Percentiles rank a stretch among this genome's conserved stretches.
These are phyloP conservation scores for Macrolepiota fuliginosa DNA, from an alignment of 768 basidiomycete genomes.

Conservation along the genomic window DNA sequence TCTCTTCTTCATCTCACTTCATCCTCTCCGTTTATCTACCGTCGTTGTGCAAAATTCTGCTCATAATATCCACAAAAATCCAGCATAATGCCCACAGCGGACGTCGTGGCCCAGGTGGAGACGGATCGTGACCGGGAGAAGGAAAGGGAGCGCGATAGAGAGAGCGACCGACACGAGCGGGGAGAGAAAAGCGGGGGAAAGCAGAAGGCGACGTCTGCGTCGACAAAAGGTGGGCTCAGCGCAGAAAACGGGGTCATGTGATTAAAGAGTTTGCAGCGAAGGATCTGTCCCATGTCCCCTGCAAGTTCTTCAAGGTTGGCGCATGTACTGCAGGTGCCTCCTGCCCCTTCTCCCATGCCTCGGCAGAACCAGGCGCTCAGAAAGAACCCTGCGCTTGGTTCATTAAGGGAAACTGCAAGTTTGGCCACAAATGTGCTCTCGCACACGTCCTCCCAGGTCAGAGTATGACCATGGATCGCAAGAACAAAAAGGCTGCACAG, in stretches of 20 bases:
- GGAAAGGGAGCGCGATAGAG: conserved; percentile 22
- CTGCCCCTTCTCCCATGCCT: conserved; percentile 91
- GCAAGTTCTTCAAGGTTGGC: conserved; percentile 95
- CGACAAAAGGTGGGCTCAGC: conserved; percentile 24
- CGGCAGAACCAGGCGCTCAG: conserved; percentile 69
- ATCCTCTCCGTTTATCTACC: background rate
- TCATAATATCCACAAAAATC: background rate
- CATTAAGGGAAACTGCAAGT: conserved; percentile 85
- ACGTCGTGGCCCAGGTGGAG: conserved; percentile 20
- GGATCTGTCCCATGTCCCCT: conserved; percentile 94
- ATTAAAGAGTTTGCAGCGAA: conserved; percentile 46
- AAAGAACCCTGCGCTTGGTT: conserved; percentile 89
- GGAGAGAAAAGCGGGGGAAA: conserved; percentile 22
- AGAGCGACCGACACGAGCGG: conserved; percentile 23
- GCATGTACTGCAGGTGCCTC: conserved; percentile 91
- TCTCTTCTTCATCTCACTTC: conserved; percentile 16
- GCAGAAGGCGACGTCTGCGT: conserved; percentile 25
- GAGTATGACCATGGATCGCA: conserved; percentile 92
- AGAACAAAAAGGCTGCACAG: conserved; percentile 94
- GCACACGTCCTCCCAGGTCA: conserved; percentile 95
- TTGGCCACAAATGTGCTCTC: conserved; percentile 81
- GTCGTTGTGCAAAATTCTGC: background rate
- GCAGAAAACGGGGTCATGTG: background rate
- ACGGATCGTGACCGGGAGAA: conserved; percentile 27
- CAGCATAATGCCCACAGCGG: conserved; percentile 22